A percentile compares a stretch with the other conserved stretches of the same genome.
Evolutionary conservation across 2,329 filamentous ascomycete species (phyloP).

Genomic region (Capronia americana): DNA sequence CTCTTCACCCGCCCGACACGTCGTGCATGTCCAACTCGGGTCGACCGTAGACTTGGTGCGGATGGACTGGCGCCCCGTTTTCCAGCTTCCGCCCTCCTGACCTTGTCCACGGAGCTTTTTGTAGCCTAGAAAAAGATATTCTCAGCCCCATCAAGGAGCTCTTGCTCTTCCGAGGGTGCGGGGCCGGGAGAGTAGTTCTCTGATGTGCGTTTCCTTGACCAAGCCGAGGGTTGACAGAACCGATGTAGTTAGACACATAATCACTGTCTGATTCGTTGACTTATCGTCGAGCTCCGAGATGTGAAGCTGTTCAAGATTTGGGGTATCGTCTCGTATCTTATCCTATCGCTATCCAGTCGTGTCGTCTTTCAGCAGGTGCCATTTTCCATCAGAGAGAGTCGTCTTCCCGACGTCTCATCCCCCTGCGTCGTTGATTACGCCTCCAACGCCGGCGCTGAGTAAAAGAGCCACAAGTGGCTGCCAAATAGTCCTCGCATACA

Average conservation of each 20-base stretch:
- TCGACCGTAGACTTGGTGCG: no score
- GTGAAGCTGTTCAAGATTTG: background rate
- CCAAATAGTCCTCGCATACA: background rate
- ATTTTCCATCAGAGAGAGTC: no score
- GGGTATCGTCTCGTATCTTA: background rate
- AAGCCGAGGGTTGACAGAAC: background rate
- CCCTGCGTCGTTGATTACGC: background rate
- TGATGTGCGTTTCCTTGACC: background rate
- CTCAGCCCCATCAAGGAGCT: no score
- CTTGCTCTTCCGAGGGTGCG: no score
- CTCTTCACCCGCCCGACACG: no score
- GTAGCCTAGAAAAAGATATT: no score
- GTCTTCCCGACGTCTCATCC: background rate
- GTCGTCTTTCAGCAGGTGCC: background rate
- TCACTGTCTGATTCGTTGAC: background rate
- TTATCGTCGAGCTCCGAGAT: background rate
- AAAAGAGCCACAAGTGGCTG: background rate
- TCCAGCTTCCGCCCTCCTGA: no score
- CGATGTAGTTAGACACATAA: background rate
- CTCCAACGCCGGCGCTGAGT: conserved; percentile 31
- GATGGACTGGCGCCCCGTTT: no score
- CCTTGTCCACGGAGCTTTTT: no score
- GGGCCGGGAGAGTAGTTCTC: no score
- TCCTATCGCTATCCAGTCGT: background rate
- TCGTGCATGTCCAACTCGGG: no score